Evolutionary conservation across 208 protist genomes (phyloP), one percentile per base, ranked within the genome.

Genomic region (Acanthamoeba polyphaga): DNA sequence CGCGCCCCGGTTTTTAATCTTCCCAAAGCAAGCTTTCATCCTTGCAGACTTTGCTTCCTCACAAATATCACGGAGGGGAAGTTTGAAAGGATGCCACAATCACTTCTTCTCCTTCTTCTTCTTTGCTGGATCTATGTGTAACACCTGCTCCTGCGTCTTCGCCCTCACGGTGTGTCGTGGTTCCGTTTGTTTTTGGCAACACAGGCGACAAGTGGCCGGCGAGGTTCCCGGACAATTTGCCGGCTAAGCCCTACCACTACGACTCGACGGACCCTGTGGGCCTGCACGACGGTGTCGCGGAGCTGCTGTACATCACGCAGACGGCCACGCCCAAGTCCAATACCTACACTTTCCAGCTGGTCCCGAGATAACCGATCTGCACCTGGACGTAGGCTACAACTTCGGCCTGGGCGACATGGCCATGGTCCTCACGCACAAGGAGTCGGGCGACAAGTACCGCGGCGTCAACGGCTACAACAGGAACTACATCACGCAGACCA

Each of bases 371-470:
- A 93, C 43, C 38, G 91, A 94, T 32, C 7, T 94, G 32, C 55
- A 87, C 91, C 29, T 94, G 12, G 70, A 94, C 34, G 29, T 94
- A 4, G 91, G 91, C 10, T 94, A 94, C 72, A 85, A 94, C 91
- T 94, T 94, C 68, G 91, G 72, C 27, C 72, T 94, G 70, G 91
- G 91, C 70, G 91, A 94, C 74, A 87, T 94, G 91, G 91, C 91
- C 17, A 34, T 94, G 70, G 17, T 53, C 24, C 91, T 94, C 32
- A 87, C 72, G 32, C 91, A 94, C 72, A 85, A 87, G 38, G 29
- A 84, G 8, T 53, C 70, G 22, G 91, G 91, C 29, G 72, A 62
- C 29, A 9, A 49, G 9, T 94, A 94, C 91, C 12, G n/a, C 55
- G 91, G 91, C 68, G 62, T 64, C 91, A 94, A 94, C 62, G 72